Evolutionary conservation across 352 stramenopile genomes (phyloP), one percentile per base, ranked within the genome.

Genomic region (Phytophthora pistaciae): DNA sequence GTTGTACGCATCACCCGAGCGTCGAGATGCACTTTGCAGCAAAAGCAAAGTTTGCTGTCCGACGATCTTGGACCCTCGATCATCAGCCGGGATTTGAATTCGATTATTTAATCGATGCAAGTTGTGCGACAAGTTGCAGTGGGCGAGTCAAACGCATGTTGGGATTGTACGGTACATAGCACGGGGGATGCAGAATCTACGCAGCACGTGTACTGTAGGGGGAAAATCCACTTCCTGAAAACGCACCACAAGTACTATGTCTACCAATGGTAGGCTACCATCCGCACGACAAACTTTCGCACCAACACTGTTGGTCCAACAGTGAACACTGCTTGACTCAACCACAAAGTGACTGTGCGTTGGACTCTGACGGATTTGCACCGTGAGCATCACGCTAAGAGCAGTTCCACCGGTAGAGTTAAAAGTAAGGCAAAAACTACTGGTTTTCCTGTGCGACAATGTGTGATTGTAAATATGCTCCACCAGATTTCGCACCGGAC

Each of bases 111-210:
- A n/a, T 53, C 46, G 46, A 53, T 53, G 46, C 46, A 16, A 18
- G 46, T 53, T 27, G 46, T 53, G 46, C 46, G 46, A 53, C 46
- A 53, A 25, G 46, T 53, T 53, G 18, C 46, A 53, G n/a, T 29
- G n/a, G 46, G 13, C 16, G 46, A 53, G 42, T 49, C 42, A 21
- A 49, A 49, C 42, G 42, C 36, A n/a, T 4, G 36, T 16, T 44
- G 10, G 36, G 10, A 16, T 27, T 1, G 25, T 27, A 27, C 25
- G 36, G 5, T n/a, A n/a, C 3, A 6, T 44, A 44, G 36, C 36
- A 9, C 36, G 36, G 14, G 40, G 3, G 40, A 21, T 21, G 40
- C 18, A 9, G 40, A 49, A 23, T 49, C 42, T 49, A 23, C 42
- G 5, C 40, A 48, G 40, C 29, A 33, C 29, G 29, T 27, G 25